These are phyloP conservation scores for Nakazawaea pomicola DNA, from an alignment of 805 yeast species.

Conservation along the genomic window DNA sequence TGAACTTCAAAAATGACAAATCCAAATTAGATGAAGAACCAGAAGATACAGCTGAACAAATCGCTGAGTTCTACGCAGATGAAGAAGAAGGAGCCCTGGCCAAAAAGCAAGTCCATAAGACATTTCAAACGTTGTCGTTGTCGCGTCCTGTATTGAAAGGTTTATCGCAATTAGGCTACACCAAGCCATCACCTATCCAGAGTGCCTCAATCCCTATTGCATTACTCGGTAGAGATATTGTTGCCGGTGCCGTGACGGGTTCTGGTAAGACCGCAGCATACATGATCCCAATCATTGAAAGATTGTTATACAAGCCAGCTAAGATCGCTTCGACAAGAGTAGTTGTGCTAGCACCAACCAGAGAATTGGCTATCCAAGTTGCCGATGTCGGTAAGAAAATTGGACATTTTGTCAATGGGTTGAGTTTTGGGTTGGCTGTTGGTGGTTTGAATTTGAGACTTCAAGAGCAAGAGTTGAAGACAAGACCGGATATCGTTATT, in stretches of 20 bases:
- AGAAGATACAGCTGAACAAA: constrained; percentile 78
- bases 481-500: constrained; percentile 92
- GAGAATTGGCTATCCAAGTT: constrained; percentile 97
- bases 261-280: constrained; percentile 99
- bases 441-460: constrained; percentile 96
- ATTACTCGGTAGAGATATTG: constrained; percentile 88
- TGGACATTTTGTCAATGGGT: constrained; percentile 66
- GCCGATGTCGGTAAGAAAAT: constrained; percentile 87
- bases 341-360: constrained; percentile 87
- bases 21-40: constrained; percentile 14
- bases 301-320: constrained; percentile 84
- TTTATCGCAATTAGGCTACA: constrained; percentile 71
- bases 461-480: constrained; percentile 90
- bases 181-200: constrained; percentile 93
- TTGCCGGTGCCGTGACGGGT: constrained; percentile 99
- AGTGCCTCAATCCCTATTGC: constrained; percentile 92
- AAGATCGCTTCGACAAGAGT: constrained; percentile 87
- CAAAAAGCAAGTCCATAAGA: constrained; percentile 46
- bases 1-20: constrained; percentile 19
- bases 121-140: constrained; percentile 72
- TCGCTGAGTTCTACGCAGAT: constrained; percentile 70
- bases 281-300: constrained; percentile 91
- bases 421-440: constrained; percentile 91
- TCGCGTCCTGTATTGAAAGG: constrained; percentile 92
- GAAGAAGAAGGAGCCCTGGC: constrained; percentile 49